phyloP scores from a whole-genome alignment of 495 filamentous ascomycete species.

The Neurospora tetrasperma region DNA sequence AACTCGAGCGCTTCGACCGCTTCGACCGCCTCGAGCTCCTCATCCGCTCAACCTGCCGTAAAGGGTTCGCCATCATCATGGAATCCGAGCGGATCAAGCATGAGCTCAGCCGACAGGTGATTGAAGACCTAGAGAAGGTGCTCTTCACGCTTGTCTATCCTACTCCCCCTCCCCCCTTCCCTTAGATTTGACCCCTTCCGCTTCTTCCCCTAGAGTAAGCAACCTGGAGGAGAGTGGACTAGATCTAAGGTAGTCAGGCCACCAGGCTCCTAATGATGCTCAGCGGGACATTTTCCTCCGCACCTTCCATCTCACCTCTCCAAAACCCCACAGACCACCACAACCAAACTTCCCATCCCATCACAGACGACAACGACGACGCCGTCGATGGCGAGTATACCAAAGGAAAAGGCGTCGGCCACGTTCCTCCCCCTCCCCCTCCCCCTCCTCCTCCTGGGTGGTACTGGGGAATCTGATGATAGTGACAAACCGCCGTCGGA shows the following conservation, averaged over 20 bases:
- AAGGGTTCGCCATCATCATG: background rate
- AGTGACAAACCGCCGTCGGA: background rate
- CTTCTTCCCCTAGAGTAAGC: too few species aligned
- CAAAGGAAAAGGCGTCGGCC: background rate
- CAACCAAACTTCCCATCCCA: background rate
- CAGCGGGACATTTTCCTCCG: background rate
- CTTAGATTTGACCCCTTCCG: too few species aligned
- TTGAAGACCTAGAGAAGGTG: constrained; percentile 10
- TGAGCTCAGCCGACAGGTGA: background rate
- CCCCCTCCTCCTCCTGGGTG: too few species aligned
- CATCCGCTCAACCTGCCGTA: background rate
- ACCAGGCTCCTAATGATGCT: background rate
- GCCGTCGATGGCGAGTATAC: background rate
- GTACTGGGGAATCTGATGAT: too few species aligned
- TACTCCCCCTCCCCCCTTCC: constrained; percentile 3
- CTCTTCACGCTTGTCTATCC: constrained; percentile 20
- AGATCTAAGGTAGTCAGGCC: too few species aligned
- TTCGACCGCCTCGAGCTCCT: background rate
- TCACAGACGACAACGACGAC: background rate
- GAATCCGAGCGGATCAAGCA: background rate
- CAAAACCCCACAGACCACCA: background rate
- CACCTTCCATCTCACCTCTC: background rate
- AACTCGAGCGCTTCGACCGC: background rate
- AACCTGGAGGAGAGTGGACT: too few species aligned
- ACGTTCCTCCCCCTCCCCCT: too few species aligned